Evolutionary conservation across 257 asterid species (phyloP).

Genomic region (Ligustrum vulgare): DNA sequence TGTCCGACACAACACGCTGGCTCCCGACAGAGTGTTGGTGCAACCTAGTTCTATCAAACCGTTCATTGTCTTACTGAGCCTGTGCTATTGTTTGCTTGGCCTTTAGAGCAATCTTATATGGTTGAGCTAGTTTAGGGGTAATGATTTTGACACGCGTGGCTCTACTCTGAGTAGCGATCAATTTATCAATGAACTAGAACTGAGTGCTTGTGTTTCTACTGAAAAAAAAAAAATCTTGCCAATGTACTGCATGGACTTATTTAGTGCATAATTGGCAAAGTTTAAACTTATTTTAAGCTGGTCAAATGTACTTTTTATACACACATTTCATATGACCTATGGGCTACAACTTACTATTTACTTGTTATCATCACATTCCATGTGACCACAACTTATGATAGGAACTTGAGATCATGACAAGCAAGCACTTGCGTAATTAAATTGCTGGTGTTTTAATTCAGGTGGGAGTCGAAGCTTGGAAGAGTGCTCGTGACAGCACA

Average conservation of each 20-base stretch:
- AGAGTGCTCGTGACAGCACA: constrained; percentile 58
- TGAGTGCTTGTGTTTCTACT: not conserved
- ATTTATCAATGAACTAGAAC: not conserved
- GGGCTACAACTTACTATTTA: no score
- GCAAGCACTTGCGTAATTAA: not conserved
- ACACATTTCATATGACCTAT: no score
- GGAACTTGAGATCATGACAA: no score
- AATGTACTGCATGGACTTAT: not conserved
- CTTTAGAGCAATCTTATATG: not conserved
- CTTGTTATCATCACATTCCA: no score
- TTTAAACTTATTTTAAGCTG: no score
- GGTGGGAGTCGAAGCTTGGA: constrained; percentile 81
- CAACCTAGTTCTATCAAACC: no score
- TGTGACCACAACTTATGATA: no score
- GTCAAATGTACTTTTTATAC: no score
- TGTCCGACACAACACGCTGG: no score
- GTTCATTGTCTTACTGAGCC: not conserved
- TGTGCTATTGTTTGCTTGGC: not conserved
- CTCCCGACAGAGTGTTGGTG: no score
- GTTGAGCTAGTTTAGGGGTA: not conserved
- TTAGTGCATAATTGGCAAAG: no score
- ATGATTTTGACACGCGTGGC: not conserved
- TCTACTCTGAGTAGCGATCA: not conserved
- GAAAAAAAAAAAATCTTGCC: not conserved
- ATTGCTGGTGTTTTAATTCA: constrained; percentile 21